Conservation (phyloP, 1,284 basidiomycete genomes). For the Agroathelia rolfsii region DNA sequence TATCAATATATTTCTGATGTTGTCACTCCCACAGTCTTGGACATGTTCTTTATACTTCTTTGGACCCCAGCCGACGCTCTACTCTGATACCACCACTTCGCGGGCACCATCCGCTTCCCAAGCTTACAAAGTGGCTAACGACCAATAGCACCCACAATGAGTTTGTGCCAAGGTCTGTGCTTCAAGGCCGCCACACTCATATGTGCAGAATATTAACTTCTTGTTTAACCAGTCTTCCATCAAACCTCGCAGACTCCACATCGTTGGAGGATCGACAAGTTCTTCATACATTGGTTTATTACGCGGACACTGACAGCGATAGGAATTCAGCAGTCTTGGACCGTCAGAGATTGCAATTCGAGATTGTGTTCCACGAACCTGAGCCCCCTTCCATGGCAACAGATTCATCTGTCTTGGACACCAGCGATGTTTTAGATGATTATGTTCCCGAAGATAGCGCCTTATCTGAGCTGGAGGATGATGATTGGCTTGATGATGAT, state of each 20-base stretch:
- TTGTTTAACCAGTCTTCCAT: conserved; percentile 32
- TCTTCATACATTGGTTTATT: conserved; percentile 50
- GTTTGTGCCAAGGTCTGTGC: conserved; percentile 47
- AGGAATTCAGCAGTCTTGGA: too few relatives aligned
- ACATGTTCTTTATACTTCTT: conserved; percentile 41
- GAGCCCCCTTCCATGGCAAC: too few relatives aligned
- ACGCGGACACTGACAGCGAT: too few relatives aligned
- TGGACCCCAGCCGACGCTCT: conserved; percentile 20
- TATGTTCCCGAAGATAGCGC: too few relatives aligned
- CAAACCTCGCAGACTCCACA: conserved; percentile 25
- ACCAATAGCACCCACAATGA: conserved; percentile 23
- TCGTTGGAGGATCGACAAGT: conserved; percentile 28
- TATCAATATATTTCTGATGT: conserved; percentile 2
- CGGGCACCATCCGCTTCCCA: conserved; percentile 31
- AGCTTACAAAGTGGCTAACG: conserved; percentile 39
- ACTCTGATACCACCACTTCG: conserved; percentile 42
- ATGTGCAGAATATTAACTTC: conserved; percentile 6
- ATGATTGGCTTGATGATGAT: too few relatives aligned
- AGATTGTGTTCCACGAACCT: too few relatives aligned
- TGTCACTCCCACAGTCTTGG: conserved; percentile 33
- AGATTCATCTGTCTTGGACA: too few relatives aligned
- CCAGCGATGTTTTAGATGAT: too few relatives aligned
- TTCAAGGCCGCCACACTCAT: conserved; percentile 5
- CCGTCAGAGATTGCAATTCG: too few relatives aligned
- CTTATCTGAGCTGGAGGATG: too few relatives aligned